These are phyloP conservation scores for Alternaria brassicae DNA, from an alignment of 2,329 filamentous ascomycete species.

Conservation along the genomic window DNA sequence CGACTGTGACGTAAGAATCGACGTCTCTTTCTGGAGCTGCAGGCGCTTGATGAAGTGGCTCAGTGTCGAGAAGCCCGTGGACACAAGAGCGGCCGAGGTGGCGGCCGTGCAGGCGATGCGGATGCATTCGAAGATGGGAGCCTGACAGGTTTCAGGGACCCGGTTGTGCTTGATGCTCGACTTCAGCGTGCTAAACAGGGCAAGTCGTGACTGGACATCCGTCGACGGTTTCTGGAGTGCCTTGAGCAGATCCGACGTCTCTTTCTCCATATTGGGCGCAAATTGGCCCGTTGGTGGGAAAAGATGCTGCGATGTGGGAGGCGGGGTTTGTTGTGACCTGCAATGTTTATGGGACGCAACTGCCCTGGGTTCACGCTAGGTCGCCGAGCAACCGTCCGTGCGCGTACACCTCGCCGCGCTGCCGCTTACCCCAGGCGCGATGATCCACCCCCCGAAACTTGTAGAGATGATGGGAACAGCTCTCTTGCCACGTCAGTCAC, in stretches of 20 bases:
- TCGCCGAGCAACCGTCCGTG: conserved; percentile 25
- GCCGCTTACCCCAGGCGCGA: conserved; percentile 12
- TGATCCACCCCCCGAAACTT: conserved; percentile 13
- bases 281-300: conserved; percentile 43
- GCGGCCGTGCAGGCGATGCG: conserved; percentile 76
- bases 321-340: conserved; percentile 26
- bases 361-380: conserved; percentile 14
- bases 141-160: conserved; percentile 76
- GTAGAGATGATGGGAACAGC: conserved; percentile 6
- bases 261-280: conserved; percentile 58
- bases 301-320: conserved; percentile 14
- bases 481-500: conserved; percentile 5
- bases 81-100: conserved; percentile 74
- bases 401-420: conserved; percentile 10
- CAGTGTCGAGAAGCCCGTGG: conserved; percentile 85
- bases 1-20: conserved; percentile 72
- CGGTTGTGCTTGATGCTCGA: conserved; percentile 91
- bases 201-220: conserved; percentile 54
- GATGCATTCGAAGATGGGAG: conserved; percentile 81
- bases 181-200: conserved; percentile 75
- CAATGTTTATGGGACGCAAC: neutral
- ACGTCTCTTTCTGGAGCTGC: conserved; percentile 81
- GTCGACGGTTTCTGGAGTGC: conserved; percentile 67
- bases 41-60: conserved; percentile 87
- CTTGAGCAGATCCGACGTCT: conserved; percentile 61